Conservation (phyloP, 1,139 yeast genomes). For the Geotrichum citri-aurantii region DNA sequence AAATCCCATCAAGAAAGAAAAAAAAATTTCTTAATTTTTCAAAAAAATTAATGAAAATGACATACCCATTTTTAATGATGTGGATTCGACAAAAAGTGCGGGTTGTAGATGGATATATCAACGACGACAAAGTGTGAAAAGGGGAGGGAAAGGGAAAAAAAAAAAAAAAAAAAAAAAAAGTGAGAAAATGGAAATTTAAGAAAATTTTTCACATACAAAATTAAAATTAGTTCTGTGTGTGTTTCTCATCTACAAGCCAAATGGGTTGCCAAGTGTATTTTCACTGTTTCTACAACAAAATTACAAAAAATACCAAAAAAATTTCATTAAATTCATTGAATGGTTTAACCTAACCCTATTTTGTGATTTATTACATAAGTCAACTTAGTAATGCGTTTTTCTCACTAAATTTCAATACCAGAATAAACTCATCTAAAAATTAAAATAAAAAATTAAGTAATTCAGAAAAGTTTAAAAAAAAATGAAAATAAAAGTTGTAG, state of each 20-base stretch:
- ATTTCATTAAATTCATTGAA: slow-evolving; percentile 37
- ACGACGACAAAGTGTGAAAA: not conserved
- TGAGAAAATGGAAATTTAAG: not conserved
- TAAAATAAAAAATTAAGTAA: too few relatives aligned
- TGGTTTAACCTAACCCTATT: not conserved
- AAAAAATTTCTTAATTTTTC: not conserved
- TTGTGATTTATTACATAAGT: not conserved
- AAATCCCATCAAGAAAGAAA: not conserved
- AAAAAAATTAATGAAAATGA: not conserved
- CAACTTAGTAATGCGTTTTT: not conserved
- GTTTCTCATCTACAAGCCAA: not conserved
- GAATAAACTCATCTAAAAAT: too few relatives aligned
- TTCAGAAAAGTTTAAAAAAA: too few relatives aligned
- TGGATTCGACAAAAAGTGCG: not conserved
- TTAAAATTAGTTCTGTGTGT: not conserved
- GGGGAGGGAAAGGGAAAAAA: not conserved
- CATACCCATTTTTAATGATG: not conserved
- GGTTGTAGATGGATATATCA: not conserved
- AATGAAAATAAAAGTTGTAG: not conserved
- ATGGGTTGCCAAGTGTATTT: too few relatives aligned
- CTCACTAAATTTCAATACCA: too few relatives aligned
- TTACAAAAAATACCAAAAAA: not conserved
- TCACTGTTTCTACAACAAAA: too few relatives aligned
- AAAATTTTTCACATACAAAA: not conserved
- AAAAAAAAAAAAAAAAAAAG: not conserved